phyloP scores from a whole-genome alignment of 208 protist genomes.

The Acanthamoeba triangularis region DNA sequence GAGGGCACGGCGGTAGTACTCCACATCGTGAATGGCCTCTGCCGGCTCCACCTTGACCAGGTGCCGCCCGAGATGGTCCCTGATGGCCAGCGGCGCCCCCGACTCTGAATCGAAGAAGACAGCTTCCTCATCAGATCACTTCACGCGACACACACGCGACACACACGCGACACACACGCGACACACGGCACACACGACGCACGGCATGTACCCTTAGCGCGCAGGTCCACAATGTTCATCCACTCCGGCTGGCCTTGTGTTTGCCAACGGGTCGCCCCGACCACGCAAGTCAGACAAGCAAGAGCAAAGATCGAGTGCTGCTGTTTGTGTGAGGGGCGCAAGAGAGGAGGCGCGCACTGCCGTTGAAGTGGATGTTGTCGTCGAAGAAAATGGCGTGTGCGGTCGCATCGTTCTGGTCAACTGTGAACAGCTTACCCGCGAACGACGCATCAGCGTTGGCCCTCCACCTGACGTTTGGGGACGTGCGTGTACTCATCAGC shows the following conservation, averaged over 20 bases:
- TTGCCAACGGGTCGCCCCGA: neutral
- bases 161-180: too few species aligned
- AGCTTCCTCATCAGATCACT: neutral
- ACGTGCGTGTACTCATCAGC: neutral
- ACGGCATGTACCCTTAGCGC: neutral
- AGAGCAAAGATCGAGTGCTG: neutral
- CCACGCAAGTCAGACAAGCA: neutral
- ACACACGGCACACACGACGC: too few species aligned
- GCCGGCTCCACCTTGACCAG: slow-evolving; percentile 40
- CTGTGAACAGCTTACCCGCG: slow-evolving; percentile 38
- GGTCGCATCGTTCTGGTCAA: neutral
- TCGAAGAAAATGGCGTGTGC: slow-evolving; percentile 56
- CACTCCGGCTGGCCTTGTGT: slow-evolving; percentile 24
- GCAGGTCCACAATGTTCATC: slow-evolving; percentile 60
- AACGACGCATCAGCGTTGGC: neutral
- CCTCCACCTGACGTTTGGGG: slow-evolving; percentile 14
- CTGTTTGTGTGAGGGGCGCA: neutral
- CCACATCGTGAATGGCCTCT: neutral
- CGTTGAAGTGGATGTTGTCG: slow-evolving; percentile 50
- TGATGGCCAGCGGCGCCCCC: neutral
- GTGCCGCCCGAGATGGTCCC: neutral
- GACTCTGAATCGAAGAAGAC: neutral
- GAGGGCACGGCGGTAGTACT: neutral
- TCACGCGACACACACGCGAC: neutral
- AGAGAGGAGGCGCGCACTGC: neutral